Evolutionary conservation across 805 yeast genomes (phyloP).

Genomic region (Candida alai): DNA sequence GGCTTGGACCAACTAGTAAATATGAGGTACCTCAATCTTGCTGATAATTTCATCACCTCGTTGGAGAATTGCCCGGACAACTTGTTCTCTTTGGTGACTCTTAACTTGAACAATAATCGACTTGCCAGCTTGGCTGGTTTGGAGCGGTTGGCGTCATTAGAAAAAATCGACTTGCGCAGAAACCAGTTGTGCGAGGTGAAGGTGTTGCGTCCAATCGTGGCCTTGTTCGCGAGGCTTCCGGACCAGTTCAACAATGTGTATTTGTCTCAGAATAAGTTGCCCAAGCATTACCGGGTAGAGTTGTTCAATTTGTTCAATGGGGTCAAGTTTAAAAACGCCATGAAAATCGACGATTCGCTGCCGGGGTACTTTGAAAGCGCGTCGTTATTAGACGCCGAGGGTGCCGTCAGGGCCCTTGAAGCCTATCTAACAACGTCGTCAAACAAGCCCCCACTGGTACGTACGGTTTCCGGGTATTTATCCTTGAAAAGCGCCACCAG

Average conservation of each 20-base stretch:
- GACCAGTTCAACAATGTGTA: constrained; percentile 38
- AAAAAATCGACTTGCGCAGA: constrained; percentile 51
- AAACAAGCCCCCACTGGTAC: constrained; percentile 4
- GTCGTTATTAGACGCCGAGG: constrained; percentile 47
- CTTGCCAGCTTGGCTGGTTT: constrained; percentile 41
- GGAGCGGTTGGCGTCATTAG: constrained; percentile 39
- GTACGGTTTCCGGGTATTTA: constrained; percentile 3
- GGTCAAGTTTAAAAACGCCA: constrained; percentile 40
- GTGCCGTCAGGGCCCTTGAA: constrained; percentile 41
- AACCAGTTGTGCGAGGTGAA: constrained; percentile 37
- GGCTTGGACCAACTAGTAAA: constrained; percentile 47
- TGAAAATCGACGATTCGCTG: constrained; percentile 55
- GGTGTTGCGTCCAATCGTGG: constrained; percentile 31
- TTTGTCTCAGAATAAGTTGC: constrained; percentile 39
- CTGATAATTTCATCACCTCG: constrained; percentile 38
- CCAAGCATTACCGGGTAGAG: constrained; percentile 49
- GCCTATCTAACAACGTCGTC: constrained; percentile 21
- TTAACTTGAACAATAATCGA: constrained; percentile 50
- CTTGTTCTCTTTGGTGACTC: constrained; percentile 35
- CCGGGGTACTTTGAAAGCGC: constrained; percentile 63
- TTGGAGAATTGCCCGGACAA: constrained; percentile 32
- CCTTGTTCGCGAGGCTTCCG: constrained; percentile 27
- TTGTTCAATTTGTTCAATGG: constrained; percentile 56
- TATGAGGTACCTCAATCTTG: constrained; percentile 44
- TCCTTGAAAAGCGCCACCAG: neutral